Base-by-base conservation (phyloP, 208 protist genomes). In the Leishmania aethiopica region DNA sequence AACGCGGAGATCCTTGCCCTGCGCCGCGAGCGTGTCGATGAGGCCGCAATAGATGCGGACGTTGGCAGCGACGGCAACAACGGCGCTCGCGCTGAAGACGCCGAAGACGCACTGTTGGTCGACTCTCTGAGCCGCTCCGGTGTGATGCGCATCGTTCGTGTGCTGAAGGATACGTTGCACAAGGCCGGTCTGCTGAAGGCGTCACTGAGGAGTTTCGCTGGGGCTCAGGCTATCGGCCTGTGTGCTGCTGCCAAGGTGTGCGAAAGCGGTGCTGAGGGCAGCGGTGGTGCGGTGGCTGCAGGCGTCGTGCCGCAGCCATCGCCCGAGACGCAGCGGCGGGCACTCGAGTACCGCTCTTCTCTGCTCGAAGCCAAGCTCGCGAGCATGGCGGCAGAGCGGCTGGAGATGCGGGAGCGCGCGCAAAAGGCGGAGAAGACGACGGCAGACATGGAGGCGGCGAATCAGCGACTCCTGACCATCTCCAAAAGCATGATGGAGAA, bases 401-500 rank as follows among this genome's bases (percentile, higher is more conserved):
- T 86, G 75, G 81, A 70, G 35, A 69, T 87, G 75, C 57, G 13
- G 11, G 74, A 82, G 42, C 85, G 81, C 6, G 47, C 88, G 71
- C 79, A 86, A 71, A 70, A 11, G 49, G 69, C 76, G 35, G 81
- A 85, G 69, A 84, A 76, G 32, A 73, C 40, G 17, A 49, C 75
- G 1, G 62, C 35, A 7, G 84, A 91, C 37, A 75, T 75, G 66
- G 83, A 85, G 70, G 75, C 73, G 32, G 55, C 78, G 6, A 88
- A 89, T n/a, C 80, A 87, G 72, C 87, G 89, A 19, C 79, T 91
- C 10, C 71, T 92, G 15, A 70, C 74, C 47, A 84, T 92, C 51
- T 85, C 85, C 19, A 90, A 88, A 74, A 79, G 59, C 6, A 45
- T 92, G 19, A 72, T 92, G 49, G 89, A 87, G 83, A 84, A 90